Evolutionary conservation across 805 yeast genomes (phyloP).

Genomic region (Monosporozyma aerobia): DNA sequence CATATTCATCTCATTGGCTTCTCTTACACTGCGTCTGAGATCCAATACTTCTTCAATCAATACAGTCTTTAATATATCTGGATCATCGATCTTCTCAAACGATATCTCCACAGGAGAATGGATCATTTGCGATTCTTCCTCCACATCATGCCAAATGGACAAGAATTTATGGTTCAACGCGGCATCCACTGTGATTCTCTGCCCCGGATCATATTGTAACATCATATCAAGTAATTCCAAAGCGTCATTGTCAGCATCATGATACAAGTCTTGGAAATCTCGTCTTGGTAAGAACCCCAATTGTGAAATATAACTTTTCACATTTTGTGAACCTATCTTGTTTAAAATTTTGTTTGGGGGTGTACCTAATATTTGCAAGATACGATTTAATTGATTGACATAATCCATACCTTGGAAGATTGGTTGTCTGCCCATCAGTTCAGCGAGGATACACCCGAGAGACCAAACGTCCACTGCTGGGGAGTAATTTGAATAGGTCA

Average conservation of each 20-base stretch:
- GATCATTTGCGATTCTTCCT: constrained; percentile 72
- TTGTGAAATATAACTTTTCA: constrained; percentile 82
- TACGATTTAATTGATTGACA: constrained; percentile 87
- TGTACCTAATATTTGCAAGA: constrained; percentile 76
- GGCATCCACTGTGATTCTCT: constrained; percentile 76
- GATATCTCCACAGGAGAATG: constrained; percentile 62
- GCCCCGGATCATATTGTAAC: constrained; percentile 77
- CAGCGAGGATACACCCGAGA: constrained; percentile 93
- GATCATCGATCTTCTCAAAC: constrained; percentile 78
- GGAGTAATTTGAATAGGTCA: constrained; percentile 85
- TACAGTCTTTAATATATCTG: constrained; percentile 65
- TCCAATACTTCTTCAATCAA: constrained; percentile 68
- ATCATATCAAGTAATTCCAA: constrained; percentile 67
- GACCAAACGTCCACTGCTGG: constrained; percentile 97
- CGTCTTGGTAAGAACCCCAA: constrained; percentile 72
- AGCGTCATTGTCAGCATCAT: constrained; percentile 77
- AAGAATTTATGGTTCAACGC: constrained; percentile 85
- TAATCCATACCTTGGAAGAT: constrained; percentile 91
- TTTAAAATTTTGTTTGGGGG: constrained; percentile 63
- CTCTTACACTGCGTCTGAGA: constrained; percentile 72
- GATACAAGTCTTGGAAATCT: constrained; percentile 59
- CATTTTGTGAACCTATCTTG: constrained; percentile 73
- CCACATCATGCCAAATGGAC: constrained; percentile 83
- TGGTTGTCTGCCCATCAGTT: constrained; percentile 84
- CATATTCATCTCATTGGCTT: not conserved